Evolutionary conservation across 2,329 filamentous ascomycete genomes (phyloP).

Genomic region (Fusarium verticillioides): DNA sequence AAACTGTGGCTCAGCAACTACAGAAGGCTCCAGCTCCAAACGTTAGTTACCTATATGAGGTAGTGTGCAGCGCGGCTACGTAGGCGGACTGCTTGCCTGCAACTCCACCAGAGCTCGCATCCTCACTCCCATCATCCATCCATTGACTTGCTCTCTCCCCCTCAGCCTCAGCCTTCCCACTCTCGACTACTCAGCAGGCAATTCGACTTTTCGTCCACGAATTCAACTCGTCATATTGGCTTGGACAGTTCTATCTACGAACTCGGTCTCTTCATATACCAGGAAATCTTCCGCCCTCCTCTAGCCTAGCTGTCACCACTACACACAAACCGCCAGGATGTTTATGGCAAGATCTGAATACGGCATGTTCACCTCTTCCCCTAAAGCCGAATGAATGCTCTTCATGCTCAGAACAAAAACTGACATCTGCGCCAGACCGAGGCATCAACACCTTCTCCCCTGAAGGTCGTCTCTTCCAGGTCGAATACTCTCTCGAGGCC

Average conservation of each 20-base stretch:
- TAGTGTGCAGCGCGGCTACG: constrained; percentile 45
- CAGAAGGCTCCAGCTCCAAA: constrained; percentile 22
- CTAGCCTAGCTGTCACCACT: constrained; percentile 21
- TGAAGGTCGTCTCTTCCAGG: constrained; percentile 99
- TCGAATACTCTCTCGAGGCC: constrained; percentile 99
- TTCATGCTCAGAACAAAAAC: neutral
- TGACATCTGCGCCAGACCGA: constrained; percentile 72
- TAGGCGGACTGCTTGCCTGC: constrained; percentile 55
- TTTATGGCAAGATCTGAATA: constrained; percentile 99
- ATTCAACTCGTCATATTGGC: neutral
- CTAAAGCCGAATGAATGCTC: constrained; percentile 14
- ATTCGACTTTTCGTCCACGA: neutral
- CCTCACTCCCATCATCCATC: constrained; percentile 29
- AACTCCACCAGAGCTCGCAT: constrained; percentile 44
- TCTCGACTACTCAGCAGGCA: neutral
- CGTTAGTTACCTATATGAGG: neutral
- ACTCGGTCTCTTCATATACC: neutral
- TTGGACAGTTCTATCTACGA: neutral
- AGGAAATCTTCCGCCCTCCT: constrained; percentile 16
- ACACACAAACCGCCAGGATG: constrained; percentile 71
- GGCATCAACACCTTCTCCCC: constrained; percentile 99
- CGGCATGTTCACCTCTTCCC: constrained; percentile 70
- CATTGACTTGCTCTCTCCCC: constrained; percentile 22
- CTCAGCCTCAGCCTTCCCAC: constrained; percentile 26
- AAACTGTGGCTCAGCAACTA: constrained; percentile 28